Evolutionary conservation across 805 yeast species (phyloP).

Genomic region (Maudiozyma saulgeensis): DNA sequence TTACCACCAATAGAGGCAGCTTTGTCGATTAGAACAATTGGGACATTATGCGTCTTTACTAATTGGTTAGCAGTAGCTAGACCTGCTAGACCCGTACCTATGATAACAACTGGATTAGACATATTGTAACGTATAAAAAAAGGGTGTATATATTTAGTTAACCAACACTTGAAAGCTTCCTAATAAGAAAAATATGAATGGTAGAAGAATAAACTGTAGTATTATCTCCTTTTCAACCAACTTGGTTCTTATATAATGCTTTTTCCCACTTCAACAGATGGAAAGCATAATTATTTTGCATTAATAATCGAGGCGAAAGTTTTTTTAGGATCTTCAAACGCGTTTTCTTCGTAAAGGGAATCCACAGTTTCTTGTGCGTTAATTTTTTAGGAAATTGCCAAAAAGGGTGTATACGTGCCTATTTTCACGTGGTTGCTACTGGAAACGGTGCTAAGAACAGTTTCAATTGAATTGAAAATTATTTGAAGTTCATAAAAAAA

Average conservation of each 20-base stretch:
- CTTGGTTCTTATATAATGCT: no score
- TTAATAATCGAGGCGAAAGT: background rate
- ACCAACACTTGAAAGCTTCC: background rate
- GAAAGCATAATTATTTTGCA: background rate
- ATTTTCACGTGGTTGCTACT: conserved; percentile 1
- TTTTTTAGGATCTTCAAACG: no score
- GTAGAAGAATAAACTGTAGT: no score
- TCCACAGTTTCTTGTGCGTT: background rate
- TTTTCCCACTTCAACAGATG: no score
- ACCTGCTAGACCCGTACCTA: conserved; percentile 54
- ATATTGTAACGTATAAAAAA: background rate
- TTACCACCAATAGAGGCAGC: conserved; percentile 45
- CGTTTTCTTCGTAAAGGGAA: no score
- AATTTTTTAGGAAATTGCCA: background rate
- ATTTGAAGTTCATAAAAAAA: no score
- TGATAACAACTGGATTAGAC: conserved; percentile 33
- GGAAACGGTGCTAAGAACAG: background rate
- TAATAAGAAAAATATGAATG: background rate
- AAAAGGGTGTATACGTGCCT: background rate
- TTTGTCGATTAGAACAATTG: conserved; percentile 43
- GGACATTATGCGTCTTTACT: conserved; percentile 28
- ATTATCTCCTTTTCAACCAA: no score
- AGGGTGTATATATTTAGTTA: background rate
- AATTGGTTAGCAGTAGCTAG: conserved; percentile 36
- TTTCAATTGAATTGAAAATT: no score